Evolutionary conservation across 306 rosid species (phyloP).

Genomic region (Betula pendula): DNA sequence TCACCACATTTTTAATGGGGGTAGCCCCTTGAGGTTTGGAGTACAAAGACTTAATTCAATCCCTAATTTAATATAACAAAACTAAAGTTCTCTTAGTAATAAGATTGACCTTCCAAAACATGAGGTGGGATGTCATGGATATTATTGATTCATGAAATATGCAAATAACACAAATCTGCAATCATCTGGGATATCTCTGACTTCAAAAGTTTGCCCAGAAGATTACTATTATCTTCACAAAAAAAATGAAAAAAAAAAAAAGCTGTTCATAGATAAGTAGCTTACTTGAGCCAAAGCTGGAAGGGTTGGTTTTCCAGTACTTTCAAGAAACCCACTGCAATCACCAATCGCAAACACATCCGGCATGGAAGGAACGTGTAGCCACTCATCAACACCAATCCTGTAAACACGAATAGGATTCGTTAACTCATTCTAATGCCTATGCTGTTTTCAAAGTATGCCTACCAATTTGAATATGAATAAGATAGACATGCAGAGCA

Average conservation of each 20-base stretch:
- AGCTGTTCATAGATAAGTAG: background rate
- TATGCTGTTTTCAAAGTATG: background rate
- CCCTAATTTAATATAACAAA: background rate
- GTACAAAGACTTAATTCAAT: background rate
- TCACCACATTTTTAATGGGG: background rate
- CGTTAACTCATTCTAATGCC: background rate
- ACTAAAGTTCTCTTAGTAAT: background rate
- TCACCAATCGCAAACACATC: slow-evolving; percentile 92
- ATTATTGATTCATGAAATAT: background rate
- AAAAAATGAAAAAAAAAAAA: slow-evolving; percentile 7
- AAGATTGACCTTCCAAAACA: background rate
- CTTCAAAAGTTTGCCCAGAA: slow-evolving; percentile 17
- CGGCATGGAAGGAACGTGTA: slow-evolving; percentile 66
- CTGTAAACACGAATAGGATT: slow-evolving; percentile 42
- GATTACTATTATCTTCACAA: background rate
- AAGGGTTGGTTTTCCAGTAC: slow-evolving; percentile 79
- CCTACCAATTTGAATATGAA: slow-evolving; percentile 6
- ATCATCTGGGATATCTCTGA: background rate
- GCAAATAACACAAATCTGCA: background rate
- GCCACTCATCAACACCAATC: slow-evolving; percentile 95
- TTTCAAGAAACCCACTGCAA: slow-evolving; percentile 89
- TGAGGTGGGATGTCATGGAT: background rate
- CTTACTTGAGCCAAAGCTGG: slow-evolving; percentile 96
- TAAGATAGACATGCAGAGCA: background rate
- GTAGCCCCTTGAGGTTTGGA: background rate